Conservation (phyloP, 2,329 filamentous ascomycete species). For the Calcarisporium arbuscula region DNA sequence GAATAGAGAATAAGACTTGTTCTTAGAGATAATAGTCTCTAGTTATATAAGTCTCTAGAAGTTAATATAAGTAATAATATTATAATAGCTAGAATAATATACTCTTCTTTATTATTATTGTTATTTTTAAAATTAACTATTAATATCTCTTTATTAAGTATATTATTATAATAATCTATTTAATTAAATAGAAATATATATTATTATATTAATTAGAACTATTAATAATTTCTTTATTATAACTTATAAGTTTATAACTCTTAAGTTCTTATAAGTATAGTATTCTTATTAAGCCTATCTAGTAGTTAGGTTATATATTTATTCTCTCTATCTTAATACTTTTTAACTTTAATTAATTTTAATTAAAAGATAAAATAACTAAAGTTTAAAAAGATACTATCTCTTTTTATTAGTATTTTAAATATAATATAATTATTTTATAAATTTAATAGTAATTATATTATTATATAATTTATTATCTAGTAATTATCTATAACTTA, state of each 20-base stretch:
- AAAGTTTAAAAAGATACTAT: not conserved
- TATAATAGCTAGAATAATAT: not conserved
- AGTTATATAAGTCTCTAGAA: not conserved
- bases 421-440: constrained; percentile 1
- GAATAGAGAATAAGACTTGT: not conserved
- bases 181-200: not conserved
- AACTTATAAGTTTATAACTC: not conserved
- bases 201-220: not conserved
- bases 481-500: not conserved
- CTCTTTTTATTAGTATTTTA: constrained; percentile 1
- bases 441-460: not conserved
- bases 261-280: no score
- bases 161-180: no score
- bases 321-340: not conserved
- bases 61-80: not conserved
- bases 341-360: not conserved
- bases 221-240: not conserved
- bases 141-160: no score
- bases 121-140: not conserved
- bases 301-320: no score
- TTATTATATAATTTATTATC: not conserved
- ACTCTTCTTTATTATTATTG: not conserved
- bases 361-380: not conserved
- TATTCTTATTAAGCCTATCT: no score
- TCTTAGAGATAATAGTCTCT: not conserved